Evolutionary conservation across 495 filamentous ascomycete species (phyloP), one percentile per base, ranked within the genome.

Genomic region (Daldinia bambusicola): DNA sequence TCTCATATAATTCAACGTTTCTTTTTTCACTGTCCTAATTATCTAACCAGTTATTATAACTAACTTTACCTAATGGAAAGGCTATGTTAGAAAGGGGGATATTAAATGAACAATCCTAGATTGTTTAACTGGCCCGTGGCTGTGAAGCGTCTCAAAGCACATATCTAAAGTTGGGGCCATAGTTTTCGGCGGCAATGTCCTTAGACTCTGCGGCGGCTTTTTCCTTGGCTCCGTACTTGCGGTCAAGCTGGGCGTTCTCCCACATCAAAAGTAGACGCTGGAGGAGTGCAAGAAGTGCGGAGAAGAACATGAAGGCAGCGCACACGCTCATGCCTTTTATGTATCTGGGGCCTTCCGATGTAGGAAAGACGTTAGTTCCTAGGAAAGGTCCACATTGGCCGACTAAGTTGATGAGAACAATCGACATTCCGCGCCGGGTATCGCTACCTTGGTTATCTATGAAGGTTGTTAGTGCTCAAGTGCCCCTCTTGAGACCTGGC

Each of bases 351-450:
- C 72, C 79, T 36, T 90, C 80, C 1, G 61, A 76, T 7, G 81
- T 78, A 0, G 90, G 89, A 65, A 90, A 92, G 7, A 91, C 55
- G 40, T 89, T 88, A 12, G 87, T 91, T 3, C 90, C 90, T 4
- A 93, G 74, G 16, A 93, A 84, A 2, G 90, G 89, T 13, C 89
- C 86, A 53, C 84, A 85, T 57, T 93, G 90, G 7, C 90, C 90
- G 36, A 92, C 79, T 5, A 89, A 32, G 62, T 91, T 89, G 56
- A 92, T 80, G 55, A 93, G 80, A 38, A 89, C 85, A 66, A 92
- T 89, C 14, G 88, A 87, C 55, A 86, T 84, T 9, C 90, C 90
- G 13, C 89, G 84, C 40, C 86, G 82, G 10, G 85, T 89, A 75
- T 90, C 89, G 2, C 84, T 89, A 50, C 89, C 88, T 70, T 90